A percentile compares a stretch with the other conserved stretches of the same genome.
Conservation (phyloP, 169 alveolate species). For the Eimeria mitis region DNA sequence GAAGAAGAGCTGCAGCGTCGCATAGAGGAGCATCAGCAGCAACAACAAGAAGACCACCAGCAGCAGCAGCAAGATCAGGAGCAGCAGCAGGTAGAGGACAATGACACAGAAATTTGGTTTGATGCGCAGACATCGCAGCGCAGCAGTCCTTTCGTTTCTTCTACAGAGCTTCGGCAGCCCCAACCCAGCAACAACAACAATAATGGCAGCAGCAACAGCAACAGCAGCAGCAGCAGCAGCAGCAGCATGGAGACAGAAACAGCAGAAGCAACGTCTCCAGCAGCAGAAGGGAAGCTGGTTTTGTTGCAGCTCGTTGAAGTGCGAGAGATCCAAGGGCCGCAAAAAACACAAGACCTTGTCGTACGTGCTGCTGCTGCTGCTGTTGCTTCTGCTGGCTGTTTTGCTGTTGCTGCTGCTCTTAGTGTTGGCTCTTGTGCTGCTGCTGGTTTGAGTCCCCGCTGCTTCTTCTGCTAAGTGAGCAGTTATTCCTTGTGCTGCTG, state of each 20-base stretch:
- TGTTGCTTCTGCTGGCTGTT: neutral
- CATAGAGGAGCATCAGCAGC: no score
- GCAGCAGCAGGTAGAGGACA: neutral
- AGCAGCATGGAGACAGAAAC: neutral
- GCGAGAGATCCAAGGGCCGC: neutral
- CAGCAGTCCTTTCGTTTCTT: neutral
- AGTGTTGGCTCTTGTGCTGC: no score
- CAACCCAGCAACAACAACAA: neutral
- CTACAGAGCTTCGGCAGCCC: slow-evolving; percentile 18
- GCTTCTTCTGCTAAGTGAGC: neutral
- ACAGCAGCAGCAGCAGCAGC: slow-evolving; percentile 18
- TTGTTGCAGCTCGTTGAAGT: slow-evolving; percentile 34
- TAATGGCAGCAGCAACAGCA: no score
- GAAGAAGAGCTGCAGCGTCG: slow-evolving; percentile 23
- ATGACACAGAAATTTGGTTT: slow-evolving; percentile 2
- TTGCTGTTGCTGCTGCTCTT: slow-evolving; percentile 11
- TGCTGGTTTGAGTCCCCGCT: neutral
- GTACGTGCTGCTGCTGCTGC: neutral
- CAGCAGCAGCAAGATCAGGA: slow-evolving; percentile 11
- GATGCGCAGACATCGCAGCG: slow-evolving; percentile 12
- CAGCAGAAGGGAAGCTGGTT: slow-evolving; percentile 10
- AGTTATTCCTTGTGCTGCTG: neutral
- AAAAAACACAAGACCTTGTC: neutral
- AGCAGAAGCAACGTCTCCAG: neutral
- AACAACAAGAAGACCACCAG: neutral